phyloP scores from a whole-genome alignment of 1,284 basidiomycete genomes.

The Athelia sp. region DNA sequence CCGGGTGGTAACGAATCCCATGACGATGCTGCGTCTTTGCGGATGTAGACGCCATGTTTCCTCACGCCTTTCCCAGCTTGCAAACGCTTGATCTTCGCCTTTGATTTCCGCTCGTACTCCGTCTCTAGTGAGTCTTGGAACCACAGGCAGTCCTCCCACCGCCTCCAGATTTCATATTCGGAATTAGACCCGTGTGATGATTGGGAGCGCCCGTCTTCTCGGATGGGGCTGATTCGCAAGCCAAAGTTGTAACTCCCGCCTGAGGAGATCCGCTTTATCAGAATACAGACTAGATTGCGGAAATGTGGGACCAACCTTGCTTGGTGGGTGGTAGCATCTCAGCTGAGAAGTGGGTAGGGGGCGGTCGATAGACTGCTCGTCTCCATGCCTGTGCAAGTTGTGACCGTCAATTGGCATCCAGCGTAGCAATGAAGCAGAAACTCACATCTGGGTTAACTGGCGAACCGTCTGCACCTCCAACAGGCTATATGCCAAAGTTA shows the following conservation, averaged over 20 bases:
- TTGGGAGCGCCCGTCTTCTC: conserved; percentile 33
- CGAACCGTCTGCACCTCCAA: background rate
- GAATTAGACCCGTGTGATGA: conserved; percentile 30
- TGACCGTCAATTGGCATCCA: background rate
- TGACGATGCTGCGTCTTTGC: conserved; percentile 65
- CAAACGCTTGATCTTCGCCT: conserved; percentile 59
- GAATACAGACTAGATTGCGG: conserved; percentile 1
- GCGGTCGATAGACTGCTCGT: conserved; percentile 51
- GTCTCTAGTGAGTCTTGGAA: conserved; percentile 65
- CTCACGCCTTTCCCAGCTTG: conserved; percentile 68
- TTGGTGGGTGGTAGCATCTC: conserved; percentile 54
- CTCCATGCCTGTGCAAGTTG: conserved; percentile 24
- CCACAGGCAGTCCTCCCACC: conserved; percentile 76
- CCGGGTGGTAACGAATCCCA: conserved; percentile 84
- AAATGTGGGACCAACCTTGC: conserved; percentile 38
- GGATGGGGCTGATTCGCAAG: conserved; percentile 51
- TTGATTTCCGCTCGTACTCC: conserved; percentile 57
- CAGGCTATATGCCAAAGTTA: too few species aligned
- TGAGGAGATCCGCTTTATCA: conserved; percentile 19
- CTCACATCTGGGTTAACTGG: conserved; percentile 1
- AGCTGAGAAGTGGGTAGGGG: conserved; percentile 57
- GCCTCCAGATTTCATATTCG: conserved; percentile 69
- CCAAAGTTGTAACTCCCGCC: conserved; percentile 55
- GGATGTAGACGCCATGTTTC: conserved; percentile 66
- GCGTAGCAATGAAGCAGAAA: background rate